Percentiles rank a stretch among this genome's conserved stretches.
Conservation (phyloP, 2,329 filamentous ascomycete genomes). For the Fusarium incarnatum region DNA sequence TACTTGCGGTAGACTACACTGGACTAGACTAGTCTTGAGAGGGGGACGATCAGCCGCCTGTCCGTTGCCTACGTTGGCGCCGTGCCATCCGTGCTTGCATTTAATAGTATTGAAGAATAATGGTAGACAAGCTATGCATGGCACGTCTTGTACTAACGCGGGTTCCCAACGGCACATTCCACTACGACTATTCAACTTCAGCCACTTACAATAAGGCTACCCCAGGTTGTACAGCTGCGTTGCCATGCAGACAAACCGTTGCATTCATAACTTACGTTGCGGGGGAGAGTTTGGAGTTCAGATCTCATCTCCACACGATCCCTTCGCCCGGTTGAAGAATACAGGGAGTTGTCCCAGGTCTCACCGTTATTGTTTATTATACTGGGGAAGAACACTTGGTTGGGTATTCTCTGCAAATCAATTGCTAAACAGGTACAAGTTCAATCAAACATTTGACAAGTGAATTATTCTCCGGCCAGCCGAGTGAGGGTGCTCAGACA, state of each 20-base stretch:
- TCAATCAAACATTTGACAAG: conserved; percentile 9
- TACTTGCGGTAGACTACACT: not conserved
- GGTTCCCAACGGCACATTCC: conserved; percentile 1
- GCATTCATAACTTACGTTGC: conserved; percentile 23
- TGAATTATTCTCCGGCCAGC: conserved; percentile 24
- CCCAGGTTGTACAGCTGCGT: conserved; percentile 22
- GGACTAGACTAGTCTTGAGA: not conserved
- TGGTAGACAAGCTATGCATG: not conserved
- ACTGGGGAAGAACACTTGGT: conserved; percentile 13
- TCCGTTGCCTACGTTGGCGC: conserved; percentile 13
- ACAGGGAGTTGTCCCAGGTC: conserved; percentile 1
- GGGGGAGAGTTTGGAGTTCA: conserved; percentile 41
- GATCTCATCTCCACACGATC: conserved; percentile 44
- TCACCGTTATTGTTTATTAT: conserved; percentile 37
- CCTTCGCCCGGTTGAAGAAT: conserved; percentile 41
- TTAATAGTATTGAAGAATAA: conserved; percentile 3
- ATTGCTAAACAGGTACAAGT: not conserved
- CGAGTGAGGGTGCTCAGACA: not conserved
- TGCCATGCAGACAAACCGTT: conserved; percentile 1
- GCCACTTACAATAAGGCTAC: conserved; percentile 27
- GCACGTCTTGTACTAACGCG: not conserved
- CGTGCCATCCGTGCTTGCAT: conserved; percentile 23
- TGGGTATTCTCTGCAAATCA: conserved; percentile 5
- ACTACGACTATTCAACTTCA: conserved; percentile 3
- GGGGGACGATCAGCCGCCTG: not conserved